Percentiles rank a stretch among this genome's conserved stretches.
Evolutionary conservation across 306 rosid genomes (phyloP).

Genomic region (Hylodesmum podocarpum): DNA sequence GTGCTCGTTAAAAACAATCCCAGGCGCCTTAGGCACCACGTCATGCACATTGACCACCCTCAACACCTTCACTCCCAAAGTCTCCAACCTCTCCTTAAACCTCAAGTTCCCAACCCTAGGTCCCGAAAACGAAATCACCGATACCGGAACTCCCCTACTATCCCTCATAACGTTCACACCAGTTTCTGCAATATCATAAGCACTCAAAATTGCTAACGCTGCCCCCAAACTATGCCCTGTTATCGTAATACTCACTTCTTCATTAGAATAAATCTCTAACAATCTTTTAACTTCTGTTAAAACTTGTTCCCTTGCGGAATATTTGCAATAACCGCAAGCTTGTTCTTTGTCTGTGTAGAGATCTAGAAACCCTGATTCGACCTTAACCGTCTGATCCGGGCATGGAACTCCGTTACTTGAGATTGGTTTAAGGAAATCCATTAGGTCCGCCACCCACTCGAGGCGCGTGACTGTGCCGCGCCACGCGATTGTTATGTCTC

Average conservation of each 20-base stretch:
- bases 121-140: slow-evolving; percentile 78
- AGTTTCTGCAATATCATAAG: slow-evolving; percentile 63
- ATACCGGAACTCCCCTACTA: slow-evolving; percentile 43
- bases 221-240: slow-evolving; percentile 82
- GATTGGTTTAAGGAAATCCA: slow-evolving; percentile 65
- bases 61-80: slow-evolving; percentile 65
- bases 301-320: slow-evolving; percentile 74
- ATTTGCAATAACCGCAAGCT: slow-evolving; percentile 47
- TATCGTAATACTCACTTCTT: slow-evolving; percentile 67
- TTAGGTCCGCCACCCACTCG: slow-evolving; percentile 72
- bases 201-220: slow-evolving; percentile 67
- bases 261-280: slow-evolving; percentile 41
- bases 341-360: slow-evolving; percentile 64
- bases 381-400: slow-evolving; percentile 56
- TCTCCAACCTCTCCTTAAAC: slow-evolving; percentile 68
- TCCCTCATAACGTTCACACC: slow-evolving; percentile 52
- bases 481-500: slow-evolving; percentile 75
- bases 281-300: slow-evolving; percentile 55
- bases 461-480: slow-evolving; percentile 71
- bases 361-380: slow-evolving; percentile 69
- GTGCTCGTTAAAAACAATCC: slow-evolving; percentile 59
- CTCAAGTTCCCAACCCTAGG: slow-evolving; percentile 80
- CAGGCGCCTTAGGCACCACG: slow-evolving; percentile 67
- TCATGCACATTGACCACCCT: slow-evolving; percentile 73
- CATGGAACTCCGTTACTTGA: slow-evolving; percentile 45